Percentiles rank a stretch among this genome's conserved stretches.
These are phyloP conservation scores for Xylariaceae sp. DNA, from an alignment of 2,329 filamentous ascomycete species.

Conservation along the genomic window DNA sequence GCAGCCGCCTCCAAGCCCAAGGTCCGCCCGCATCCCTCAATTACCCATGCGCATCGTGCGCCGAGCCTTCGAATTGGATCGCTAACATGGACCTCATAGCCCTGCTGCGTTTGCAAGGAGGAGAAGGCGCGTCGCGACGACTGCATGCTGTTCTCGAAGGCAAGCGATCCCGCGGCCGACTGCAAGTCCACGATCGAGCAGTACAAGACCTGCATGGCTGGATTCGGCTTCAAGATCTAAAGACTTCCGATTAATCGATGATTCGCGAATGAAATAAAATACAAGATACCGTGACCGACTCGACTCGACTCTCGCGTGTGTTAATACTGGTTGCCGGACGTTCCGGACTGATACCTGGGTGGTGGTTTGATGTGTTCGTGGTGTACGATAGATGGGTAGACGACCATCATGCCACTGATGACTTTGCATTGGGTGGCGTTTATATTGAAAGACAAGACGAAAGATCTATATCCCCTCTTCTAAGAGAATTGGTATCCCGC, in stretches of 20 bases:
- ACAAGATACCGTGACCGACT: background rate
- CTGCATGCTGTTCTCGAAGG: slow-evolving; percentile 95
- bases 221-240: slow-evolving; percentile 77
- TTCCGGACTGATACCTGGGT: background rate
- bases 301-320: background rate
- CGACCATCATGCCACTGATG: background rate
- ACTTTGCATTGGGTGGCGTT: slow-evolving; percentile 23
- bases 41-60: background rate
- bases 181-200: slow-evolving; percentile 77
- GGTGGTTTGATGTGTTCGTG: background rate
- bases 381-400: slow-evolving; percentile 13
- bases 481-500: background rate
- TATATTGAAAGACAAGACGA: slow-evolving; percentile 6
- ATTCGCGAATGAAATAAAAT: background rate
- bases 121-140: slow-evolving; percentile 92
- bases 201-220: slow-evolving; percentile 88
- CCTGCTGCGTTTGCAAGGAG: slow-evolving; percentile 95
- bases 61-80: background rate
- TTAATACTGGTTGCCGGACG: slow-evolving; percentile 4
- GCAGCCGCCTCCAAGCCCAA: slow-evolving; percentile 32
- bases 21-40: slow-evolving; percentile 18
- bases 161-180: slow-evolving; percentile 74
- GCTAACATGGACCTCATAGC: slow-evolving; percentile 48
- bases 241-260: no score
- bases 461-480: background rate